Base-by-base conservation (phyloP, 2,329 filamentous ascomycete genomes). In the Verticillium zaregamsianum region DNA sequence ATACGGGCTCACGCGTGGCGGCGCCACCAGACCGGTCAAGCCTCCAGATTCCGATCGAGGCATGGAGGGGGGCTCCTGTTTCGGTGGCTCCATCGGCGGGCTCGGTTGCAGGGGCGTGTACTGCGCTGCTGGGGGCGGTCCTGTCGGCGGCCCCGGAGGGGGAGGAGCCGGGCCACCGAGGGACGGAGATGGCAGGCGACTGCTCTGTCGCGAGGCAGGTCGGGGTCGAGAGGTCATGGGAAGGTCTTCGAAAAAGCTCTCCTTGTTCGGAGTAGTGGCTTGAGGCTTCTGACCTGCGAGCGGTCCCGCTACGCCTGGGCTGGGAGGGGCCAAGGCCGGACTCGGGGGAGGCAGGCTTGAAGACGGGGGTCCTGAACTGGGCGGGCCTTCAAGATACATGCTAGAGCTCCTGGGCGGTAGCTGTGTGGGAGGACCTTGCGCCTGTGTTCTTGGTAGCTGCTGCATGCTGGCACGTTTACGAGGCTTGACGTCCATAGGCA, bases 401-500 rank as follows among this genome's bases (percentile, higher is more conserved):
- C 89, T 91, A 64, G 82, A 86, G 67, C 82, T 90, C 67, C 90
- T 81, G 14, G 83, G 84, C 5, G 86, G 86, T 39, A 82, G 78
- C 15, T 82, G 80, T 20, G 77, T 72, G 15, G 69, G 73, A 31
- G 77, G 74, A 37, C 77, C 70, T 45, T 78, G 71, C 6, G 78
- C 72, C 35, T 81, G 76, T 57, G 76, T 72, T 61, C 78, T 78
- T 6, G 80, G 77, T 54, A 83, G 75, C 59, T 85, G 84, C 62
- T 86, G 85, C 68, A 84, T 80, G 69, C 84, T 87, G 6, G 80
- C 74, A 59, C 89, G 81, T 79, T 90, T 89, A 73, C 87, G 82
- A 69, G 90, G 87, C 67, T 90, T 90, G 33, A 99, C 84, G 60
- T 97, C 94, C 76, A 95, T 91, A 4, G 95, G 95, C 23, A 99